Evolutionary conservation across 768 basidiomycete genomes (phyloP).

Genomic region (Solioccasus polychromus): DNA sequence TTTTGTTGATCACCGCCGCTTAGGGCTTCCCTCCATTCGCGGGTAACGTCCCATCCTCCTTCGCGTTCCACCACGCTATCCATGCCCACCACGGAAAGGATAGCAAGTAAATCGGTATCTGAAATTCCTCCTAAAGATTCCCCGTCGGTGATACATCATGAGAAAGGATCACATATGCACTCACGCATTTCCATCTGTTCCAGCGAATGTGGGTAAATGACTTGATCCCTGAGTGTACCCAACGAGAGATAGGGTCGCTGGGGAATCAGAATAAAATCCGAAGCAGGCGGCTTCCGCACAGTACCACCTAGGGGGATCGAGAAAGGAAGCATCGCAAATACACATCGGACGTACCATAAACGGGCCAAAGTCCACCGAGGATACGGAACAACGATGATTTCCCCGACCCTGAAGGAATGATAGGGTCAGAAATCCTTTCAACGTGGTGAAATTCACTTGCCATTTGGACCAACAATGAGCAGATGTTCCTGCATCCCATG

Average conservation of each 20-base stretch:
- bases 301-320: constrained; percentile 48
- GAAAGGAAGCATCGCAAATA: background rate
- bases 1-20: constrained; percentile 97
- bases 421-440: background rate
- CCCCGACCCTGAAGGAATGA: constrained; percentile 57
- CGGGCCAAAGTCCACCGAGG: constrained; percentile 94
- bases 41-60: constrained; percentile 90
- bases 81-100: constrained; percentile 82
- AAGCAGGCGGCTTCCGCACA: constrained; percentile 85
- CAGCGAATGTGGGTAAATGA: constrained; percentile 90
- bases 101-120: constrained; percentile 68
- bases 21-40: constrained; percentile 91
- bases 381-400: constrained; percentile 96
- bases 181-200: constrained; percentile 74
- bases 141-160: constrained; percentile 5
- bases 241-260: constrained; percentile 94
- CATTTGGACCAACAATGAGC: constrained; percentile 93
- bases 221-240: constrained; percentile 92
- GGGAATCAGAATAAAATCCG: constrained; percentile 91
- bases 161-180: constrained; percentile 24
- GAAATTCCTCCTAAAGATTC: constrained; percentile 56
- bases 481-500: constrained; percentile 66
- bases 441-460: constrained; percentile 34
- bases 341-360: constrained; percentile 37
- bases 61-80: constrained; percentile 84